phyloP scores from a whole-genome alignment of 768 basidiomycete genomes.

The Leucogyrophana mollusca region DNA sequence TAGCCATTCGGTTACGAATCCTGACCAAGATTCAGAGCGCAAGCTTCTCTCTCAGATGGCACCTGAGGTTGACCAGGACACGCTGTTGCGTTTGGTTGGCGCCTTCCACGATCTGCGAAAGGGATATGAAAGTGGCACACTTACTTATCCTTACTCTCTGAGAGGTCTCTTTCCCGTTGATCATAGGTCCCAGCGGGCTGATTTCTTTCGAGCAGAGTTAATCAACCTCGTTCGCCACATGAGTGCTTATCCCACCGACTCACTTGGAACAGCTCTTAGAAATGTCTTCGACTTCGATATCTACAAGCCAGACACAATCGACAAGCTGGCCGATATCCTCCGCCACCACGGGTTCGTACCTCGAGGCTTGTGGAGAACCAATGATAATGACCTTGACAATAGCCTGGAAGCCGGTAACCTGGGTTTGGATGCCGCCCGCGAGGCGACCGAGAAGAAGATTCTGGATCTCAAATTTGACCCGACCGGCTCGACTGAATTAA shows the following conservation, averaged over 20 bases:
- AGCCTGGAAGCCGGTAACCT: conserved; percentile 54
- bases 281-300: conserved; percentile 74
- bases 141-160: conserved; percentile 69
- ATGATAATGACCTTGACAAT: not conserved
- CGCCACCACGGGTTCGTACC: conserved; percentile 54
- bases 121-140: conserved; percentile 53
- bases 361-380: not conserved
- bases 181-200: not conserved
- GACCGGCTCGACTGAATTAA: conserved; percentile 42
- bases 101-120: conserved; percentile 63
- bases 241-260: conserved; percentile 56
- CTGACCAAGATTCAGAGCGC: conserved; percentile 64
- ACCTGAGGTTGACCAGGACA: conserved; percentile 53
- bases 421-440: conserved; percentile 58
- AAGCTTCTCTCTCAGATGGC: conserved; percentile 60
- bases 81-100: conserved; percentile 55
- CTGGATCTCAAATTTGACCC: conserved; percentile 60
- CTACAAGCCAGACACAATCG: conserved; percentile 63
- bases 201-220: conserved; percentile 46
- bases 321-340: conserved; percentile 57
- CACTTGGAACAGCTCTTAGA: conserved; percentile 55
- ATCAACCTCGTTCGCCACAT: conserved; percentile 67
- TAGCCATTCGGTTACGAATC: conserved; percentile 63
- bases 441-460: conserved; percentile 46
- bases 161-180: conserved; percentile 40